These are phyloP conservation scores for Otatea glauca DNA, from an alignment of 176 grass and related monocot genomes.

Conservation along the genomic window DNA sequence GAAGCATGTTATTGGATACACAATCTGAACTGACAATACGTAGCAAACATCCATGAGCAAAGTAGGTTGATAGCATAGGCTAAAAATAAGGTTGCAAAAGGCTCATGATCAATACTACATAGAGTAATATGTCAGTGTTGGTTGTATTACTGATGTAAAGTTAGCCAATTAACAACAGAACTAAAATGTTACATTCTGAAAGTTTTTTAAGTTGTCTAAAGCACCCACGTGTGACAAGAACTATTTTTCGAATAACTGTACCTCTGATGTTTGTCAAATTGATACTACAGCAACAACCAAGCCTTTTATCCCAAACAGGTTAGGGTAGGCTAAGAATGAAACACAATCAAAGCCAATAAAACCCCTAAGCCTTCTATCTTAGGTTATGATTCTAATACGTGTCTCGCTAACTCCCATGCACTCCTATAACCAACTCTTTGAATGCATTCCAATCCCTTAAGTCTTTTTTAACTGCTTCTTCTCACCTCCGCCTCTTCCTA, in stretches of 20 bases:
- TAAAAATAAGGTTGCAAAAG: background rate
- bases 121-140: background rate
- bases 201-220: background rate
- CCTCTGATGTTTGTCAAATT: background rate
- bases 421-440: no score
- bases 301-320: no score
- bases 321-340: no score
- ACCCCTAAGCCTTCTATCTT: no score
- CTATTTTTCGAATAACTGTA: background rate
- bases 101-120: background rate
- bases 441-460: no score
- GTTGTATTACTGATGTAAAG: background rate
- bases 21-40: background rate
- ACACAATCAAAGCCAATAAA: no score
- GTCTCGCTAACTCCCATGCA: no score
- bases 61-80: background rate
- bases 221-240: background rate
- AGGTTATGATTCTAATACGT: no score
- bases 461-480: no score
- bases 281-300: background rate
- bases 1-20: conserved; percentile 4
- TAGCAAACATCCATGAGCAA: background rate
- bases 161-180: background rate
- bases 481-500: no score
- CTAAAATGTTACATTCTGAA: background rate